Percentiles rank a stretch among this genome's conserved stretches.
phyloP scores from a whole-genome alignment of 345 rosid genomes.

The Aquilaria yunnanensis region DNA sequence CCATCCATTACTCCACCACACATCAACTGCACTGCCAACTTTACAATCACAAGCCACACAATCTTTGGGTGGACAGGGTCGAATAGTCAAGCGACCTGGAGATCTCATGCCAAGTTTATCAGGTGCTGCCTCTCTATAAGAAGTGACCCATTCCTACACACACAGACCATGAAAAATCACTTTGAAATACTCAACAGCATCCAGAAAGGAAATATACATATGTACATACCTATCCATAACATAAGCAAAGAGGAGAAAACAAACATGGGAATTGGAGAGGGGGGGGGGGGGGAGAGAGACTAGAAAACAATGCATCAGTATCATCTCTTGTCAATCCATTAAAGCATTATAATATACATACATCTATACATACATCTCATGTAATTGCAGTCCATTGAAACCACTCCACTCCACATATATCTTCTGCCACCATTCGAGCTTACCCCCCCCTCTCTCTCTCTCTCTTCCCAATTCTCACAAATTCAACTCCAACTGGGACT shows the following conservation, averaged over 20 bases:
- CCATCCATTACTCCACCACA: conserved; percentile 50
- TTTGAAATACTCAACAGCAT: background rate
- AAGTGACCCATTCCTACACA: conserved; percentile 41
- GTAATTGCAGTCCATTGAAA: too few relatives aligned
- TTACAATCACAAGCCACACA: conserved; percentile 5
- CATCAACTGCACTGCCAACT: conserved; percentile 39
- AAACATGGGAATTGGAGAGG: background rate
- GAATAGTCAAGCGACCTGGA: conserved; percentile 32
- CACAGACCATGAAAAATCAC: background rate
- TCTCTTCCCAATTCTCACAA: background rate
- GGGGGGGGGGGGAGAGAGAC: background rate
- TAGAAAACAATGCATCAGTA: background rate
- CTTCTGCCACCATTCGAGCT: too few relatives aligned
- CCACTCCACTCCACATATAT: too few relatives aligned
- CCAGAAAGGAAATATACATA: background rate
- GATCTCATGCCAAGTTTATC: conserved; percentile 43
- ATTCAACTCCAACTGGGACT: too few relatives aligned
- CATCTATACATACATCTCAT: too few relatives aligned
- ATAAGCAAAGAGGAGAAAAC: too few relatives aligned
- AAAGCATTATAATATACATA: too few relatives aligned
- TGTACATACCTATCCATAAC: background rate
- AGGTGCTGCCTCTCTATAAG: conserved; percentile 25
- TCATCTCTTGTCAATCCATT: too few relatives aligned
- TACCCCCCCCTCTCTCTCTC: background rate
- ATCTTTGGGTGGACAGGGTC: conserved; percentile 31